Evolutionary conservation across 202 grass and related monocot genomes (phyloP), one percentile per base, ranked within the genome.

Genomic region (Elaeis oleifera): DNA sequence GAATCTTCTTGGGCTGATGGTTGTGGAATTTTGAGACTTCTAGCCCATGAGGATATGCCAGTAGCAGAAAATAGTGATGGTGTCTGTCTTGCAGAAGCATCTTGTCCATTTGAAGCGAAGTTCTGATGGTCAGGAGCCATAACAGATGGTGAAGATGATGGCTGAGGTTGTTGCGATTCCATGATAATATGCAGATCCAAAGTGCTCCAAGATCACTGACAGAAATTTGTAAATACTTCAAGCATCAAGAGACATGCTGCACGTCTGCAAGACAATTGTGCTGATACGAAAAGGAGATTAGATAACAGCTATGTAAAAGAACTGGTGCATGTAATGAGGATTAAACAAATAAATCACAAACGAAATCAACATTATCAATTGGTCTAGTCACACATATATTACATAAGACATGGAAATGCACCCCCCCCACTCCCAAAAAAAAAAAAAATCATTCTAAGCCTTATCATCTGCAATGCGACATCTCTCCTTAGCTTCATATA

Each of bases 31-130:
- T 99, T 99, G 23, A 99, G 66, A 69, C 81, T 92, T 78, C 70
- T 89, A 19, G 94, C 94, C 94, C 94, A 94, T 69, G 88, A 94
- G 57, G 86, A 99, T 75, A 99, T 74, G 14, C 84, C 82, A 70
- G 94, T 74, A 48, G 88, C 58, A 57, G 88, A 90, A 76, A 90
- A 86, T 67, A 83, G 58, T 54, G 88, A 86, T 49, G 74, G 49
- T 13, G 61, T 26, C 26, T 80, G 83, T 0, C 16, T 54, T 51
- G 66, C 76, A 59, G 83, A 71, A 78, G 73, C 36, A 78, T 86
- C 74, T 70, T 83, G 71, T 58, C 36, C 18, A 56, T 44, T 44
- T 44, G 76, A 54, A 68, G 56, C 63, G 80, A 75, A 72, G 32
- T 76, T 76, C 57, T 21, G 78, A 17, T 80, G 58, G 14, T 29